A percentile compares a stretch with the other conserved stretches of the same genome.
These are phyloP conservation scores for Nicotiana undulata DNA, from an alignment of 257 asterid species.

Conservation along the genomic window DNA sequence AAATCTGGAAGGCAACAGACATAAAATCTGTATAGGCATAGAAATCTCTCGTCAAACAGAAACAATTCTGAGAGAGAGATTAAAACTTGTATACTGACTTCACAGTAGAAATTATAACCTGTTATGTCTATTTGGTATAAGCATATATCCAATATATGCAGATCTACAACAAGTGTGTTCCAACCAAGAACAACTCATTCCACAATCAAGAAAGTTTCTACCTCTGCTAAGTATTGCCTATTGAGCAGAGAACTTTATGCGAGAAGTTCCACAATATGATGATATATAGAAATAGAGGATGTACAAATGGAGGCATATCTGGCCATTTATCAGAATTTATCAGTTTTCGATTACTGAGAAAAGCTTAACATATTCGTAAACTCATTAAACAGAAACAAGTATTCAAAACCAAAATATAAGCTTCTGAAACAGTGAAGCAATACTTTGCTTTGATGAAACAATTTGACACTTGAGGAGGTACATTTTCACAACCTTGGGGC, in stretches of 20 bases:
- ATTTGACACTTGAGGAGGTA: neutral
- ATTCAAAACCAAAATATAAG: constrained; percentile 5
- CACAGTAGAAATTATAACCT: too few species aligned
- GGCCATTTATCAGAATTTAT: constrained; percentile 4
- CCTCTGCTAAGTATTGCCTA: neutral
- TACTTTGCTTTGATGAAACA: constrained; percentile 3
- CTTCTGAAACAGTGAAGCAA: constrained; percentile 11
- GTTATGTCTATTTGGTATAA: too few species aligned
- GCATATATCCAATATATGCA: too few species aligned
- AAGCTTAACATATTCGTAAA: neutral
- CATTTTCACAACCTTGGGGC: constrained; percentile 50
- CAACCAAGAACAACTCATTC: neutral
- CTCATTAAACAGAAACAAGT: constrained; percentile 11
- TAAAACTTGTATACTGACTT: too few species aligned
- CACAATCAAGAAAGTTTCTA: neutral
- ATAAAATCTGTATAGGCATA: too few species aligned
- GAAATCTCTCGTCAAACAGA: too few species aligned
- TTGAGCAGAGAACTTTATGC: neutral
- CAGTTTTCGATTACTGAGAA: neutral
- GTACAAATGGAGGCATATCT: constrained; percentile 6
- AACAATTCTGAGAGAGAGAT: too few species aligned
- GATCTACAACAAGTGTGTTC: neutral
- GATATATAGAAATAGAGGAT: constrained; percentile 4
- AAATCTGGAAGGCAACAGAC: too few species aligned
- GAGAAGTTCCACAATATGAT: neutral